Evolutionary conservation across 495 filamentous ascomycete genomes (phyloP), one percentile per base, ranked within the genome.

Genomic region (Ascodesmis nigricans): DNA sequence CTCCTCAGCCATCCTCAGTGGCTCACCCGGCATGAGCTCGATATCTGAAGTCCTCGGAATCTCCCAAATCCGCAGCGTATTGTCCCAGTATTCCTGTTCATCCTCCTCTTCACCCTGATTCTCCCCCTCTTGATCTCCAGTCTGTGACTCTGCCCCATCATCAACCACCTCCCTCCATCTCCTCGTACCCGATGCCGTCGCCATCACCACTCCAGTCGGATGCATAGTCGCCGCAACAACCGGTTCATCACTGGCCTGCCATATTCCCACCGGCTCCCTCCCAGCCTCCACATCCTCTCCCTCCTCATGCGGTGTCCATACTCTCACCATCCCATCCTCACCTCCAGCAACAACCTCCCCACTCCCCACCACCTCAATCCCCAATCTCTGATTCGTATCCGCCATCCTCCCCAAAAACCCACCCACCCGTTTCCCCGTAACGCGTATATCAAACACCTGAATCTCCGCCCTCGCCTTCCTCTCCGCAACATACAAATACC

Each of bases 401-500:
- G 79, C 75, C 14, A 64, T 61, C 20, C 87, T 65, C 0, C 83
- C 80, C 9, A 55, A 58, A 33, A 93, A 57, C 55, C 65, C 71
- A 10, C 69, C 72, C 4, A 97, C 57, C 44, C 73, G 53, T 44
- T 67, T 62, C 0, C 73, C 66, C 5, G 68, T 66, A 3, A 74
- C 73, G 9, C 90, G 64, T 18, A 93, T 60, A 56, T 97, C 87
- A 56, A 82, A 93, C 1, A 91, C 63, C 32, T 78, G 50, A 6
- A 92, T 50, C 4, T 71, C 74, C 24, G 66, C 61, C 32, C 78
- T 74, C 4, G n/a, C n/a, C 44, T 67, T 69, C 21, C 90, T 65
- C 60, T 95, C 90, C n/a, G 71, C 75, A 10, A 91, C 67, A 45
- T 78, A 72, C 21, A 97, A 55, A 55, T 92, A 95, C 39, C 69